phyloP scores from a whole-genome alignment of 2,329 filamentous ascomycete species.

The Ophiocordyceps polyrhachis-furcata region DNA sequence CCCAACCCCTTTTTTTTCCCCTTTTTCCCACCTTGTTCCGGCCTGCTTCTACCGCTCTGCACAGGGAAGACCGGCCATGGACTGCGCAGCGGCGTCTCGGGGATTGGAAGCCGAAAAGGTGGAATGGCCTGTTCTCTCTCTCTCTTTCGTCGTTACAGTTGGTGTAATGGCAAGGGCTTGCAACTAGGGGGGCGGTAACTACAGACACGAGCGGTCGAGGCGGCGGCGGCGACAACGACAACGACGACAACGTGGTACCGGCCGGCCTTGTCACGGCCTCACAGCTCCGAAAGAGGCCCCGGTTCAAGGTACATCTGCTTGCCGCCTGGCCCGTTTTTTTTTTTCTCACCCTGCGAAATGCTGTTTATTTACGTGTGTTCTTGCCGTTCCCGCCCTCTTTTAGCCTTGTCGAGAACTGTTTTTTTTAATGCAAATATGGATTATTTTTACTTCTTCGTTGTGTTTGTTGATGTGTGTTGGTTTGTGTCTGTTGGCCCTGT shows the following conservation, averaged over 20 bases:
- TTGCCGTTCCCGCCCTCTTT: constrained; percentile 8
- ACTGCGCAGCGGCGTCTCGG: constrained; percentile 7
- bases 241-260: background rate
- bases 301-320: constrained; percentile 8
- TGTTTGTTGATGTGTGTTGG: background rate
- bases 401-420: constrained; percentile 37
- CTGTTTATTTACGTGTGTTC: constrained; percentile 9
- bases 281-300: background rate
- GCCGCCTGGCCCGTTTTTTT: constrained; percentile 7
- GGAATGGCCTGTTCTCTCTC: background rate
- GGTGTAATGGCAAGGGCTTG: constrained; percentile 2
- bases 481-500: background rate
- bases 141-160: constrained; percentile 1
- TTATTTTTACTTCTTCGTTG: constrained; percentile 17
- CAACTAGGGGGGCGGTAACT: constrained; percentile 3
- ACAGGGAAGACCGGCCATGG: constrained; percentile 14
- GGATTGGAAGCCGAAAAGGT: constrained; percentile 1
- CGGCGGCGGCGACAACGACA: background rate
- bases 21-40: constrained; percentile 9
- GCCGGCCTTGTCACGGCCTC: background rate
- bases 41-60: constrained; percentile 8
- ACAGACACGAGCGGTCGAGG: background rate
- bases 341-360: constrained; percentile 3
- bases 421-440: constrained; percentile 48
- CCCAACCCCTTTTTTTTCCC: constrained; percentile 5